A percentile compares a stretch with the other conserved stretches of the same genome.
phyloP scores from a whole-genome alignment of 108 stramenopile species.

The Schizochytrium sp. region DNA sequence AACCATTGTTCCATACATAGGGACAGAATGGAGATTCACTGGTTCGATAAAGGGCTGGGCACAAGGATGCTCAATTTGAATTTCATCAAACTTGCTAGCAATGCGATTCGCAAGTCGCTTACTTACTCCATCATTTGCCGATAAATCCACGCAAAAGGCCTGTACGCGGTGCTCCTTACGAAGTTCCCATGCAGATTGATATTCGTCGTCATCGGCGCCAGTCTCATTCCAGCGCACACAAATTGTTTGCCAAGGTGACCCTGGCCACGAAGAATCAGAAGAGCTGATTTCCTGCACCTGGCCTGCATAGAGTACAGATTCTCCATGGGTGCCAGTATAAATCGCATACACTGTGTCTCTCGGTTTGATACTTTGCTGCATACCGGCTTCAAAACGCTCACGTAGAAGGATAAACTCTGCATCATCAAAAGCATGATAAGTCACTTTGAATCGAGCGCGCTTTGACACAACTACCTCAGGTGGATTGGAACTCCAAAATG shows the following conservation, averaged over 20 bases:
- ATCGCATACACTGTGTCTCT: neutral
- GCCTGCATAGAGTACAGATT: neutral
- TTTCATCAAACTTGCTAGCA: neutral
- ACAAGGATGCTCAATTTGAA: neutral
- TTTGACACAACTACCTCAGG: neutral
- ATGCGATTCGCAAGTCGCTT: neutral
- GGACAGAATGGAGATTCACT: neutral
- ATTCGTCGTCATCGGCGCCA: neutral
- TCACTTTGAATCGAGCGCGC: slow-evolving; percentile 44
- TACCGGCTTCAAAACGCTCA: slow-evolving; percentile 43
- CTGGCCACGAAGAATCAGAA: neutral
- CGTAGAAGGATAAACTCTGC: slow-evolving; percentile 17
- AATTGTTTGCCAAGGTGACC: slow-evolving; percentile 39
- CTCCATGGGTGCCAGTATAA: neutral
- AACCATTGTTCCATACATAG: slow-evolving; percentile 4
- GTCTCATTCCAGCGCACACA: neutral
- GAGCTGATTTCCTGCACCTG: neutral
- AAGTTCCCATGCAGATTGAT: slow-evolving; percentile 18
- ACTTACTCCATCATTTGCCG: neutral
- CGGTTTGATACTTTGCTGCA: neutral
- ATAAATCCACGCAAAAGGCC: neutral
- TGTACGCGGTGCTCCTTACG: neutral
- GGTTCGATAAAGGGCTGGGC: slow-evolving; percentile 40
- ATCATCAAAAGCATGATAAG: neutral
- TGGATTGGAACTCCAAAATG: neutral